Percentiles rank a stretch among this genome's conserved stretches.
Evolutionary conservation across 306 rosid genomes (phyloP).

Genomic region (Glycine tomentella): DNA sequence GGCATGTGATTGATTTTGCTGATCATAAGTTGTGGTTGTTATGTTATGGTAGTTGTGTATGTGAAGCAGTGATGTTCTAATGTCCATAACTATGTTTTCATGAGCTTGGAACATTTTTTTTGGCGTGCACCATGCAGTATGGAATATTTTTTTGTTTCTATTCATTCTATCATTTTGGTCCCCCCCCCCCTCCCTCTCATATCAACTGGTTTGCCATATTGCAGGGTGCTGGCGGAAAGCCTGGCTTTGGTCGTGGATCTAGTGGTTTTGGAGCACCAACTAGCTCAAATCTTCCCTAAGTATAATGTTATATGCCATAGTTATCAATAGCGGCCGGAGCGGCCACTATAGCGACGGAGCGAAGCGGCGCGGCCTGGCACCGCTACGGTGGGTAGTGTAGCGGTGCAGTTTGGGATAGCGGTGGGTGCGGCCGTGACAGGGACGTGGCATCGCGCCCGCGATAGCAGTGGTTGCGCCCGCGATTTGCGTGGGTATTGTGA

Average conservation of each 20-base stretch:
- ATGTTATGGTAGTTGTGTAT: neutral
- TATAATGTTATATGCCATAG: neutral
- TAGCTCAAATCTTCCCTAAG: slow-evolving; percentile 59
- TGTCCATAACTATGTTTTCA: neutral
- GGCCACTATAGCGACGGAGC: too few species aligned
- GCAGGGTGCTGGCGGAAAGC: slow-evolving; percentile 73
- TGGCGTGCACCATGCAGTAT: neutral
- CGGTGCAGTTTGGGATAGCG: too few species aligned
- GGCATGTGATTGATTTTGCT: neutral
- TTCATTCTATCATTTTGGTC: neutral
- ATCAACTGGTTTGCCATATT: slow-evolving; percentile 7
- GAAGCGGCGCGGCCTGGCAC: too few species aligned
- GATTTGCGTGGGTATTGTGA: too few species aligned
- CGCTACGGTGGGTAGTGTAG: too few species aligned
- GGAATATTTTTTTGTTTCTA: neutral
- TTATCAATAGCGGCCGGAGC: too few species aligned
- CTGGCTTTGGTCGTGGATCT: slow-evolving; percentile 82
- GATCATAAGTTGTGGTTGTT: neutral
- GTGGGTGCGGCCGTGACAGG: too few species aligned
- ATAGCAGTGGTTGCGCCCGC: too few species aligned
- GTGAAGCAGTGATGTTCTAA: neutral
- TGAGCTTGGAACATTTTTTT: neutral
- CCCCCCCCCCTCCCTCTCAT: neutral
- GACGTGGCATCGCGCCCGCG: too few species aligned
- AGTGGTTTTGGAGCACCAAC: slow-evolving; percentile 62